Percentiles rank a stretch among this genome's conserved stretches.
Conservation (phyloP, 768 basidiomycete species). For the Mycena olivaceomarginata region DNA sequence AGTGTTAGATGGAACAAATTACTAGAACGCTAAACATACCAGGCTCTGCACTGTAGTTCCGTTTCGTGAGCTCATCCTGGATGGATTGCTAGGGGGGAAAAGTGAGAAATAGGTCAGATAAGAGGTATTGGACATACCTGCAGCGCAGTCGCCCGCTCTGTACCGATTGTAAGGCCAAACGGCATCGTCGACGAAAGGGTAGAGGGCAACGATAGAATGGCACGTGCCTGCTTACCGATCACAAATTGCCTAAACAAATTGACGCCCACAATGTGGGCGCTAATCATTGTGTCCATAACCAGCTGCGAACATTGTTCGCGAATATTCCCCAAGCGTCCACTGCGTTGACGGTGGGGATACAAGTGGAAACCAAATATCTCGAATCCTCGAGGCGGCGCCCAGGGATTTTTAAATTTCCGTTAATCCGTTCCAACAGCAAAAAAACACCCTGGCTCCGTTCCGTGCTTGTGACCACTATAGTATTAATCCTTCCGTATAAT, state of each 20-base stretch:
- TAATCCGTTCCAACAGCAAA: too few relatives aligned
- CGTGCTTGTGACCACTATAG: too few relatives aligned
- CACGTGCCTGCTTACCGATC: constrained; percentile 35
- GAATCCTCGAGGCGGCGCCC: too few relatives aligned
- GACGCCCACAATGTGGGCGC: neutral
- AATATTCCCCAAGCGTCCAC: too few relatives aligned
- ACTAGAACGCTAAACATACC: constrained; percentile 65
- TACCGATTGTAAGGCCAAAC: constrained; percentile 87
- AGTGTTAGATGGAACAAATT: constrained; percentile 30
- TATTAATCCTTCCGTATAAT: too few relatives aligned
- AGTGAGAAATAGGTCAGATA: neutral
- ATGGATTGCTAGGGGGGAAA: constrained; percentile 76
- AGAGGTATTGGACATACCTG: constrained; percentile 67
- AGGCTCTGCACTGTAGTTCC: constrained; percentile 85
- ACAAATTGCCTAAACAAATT: neutral
- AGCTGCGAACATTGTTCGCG: too few relatives aligned
- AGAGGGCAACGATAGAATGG: neutral
- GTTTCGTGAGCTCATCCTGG: constrained; percentile 86
- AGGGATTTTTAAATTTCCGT: too few relatives aligned
- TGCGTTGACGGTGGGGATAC: too few relatives aligned
- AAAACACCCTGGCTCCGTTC: too few relatives aligned
- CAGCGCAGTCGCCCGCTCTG: constrained; percentile 82
- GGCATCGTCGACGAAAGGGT: constrained; percentile 65
- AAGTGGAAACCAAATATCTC: too few relatives aligned
- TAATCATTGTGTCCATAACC: too few relatives aligned